Conservation (phyloP, 495 filamentous ascomycete genomes). For the Extremus antarcticus region DNA sequence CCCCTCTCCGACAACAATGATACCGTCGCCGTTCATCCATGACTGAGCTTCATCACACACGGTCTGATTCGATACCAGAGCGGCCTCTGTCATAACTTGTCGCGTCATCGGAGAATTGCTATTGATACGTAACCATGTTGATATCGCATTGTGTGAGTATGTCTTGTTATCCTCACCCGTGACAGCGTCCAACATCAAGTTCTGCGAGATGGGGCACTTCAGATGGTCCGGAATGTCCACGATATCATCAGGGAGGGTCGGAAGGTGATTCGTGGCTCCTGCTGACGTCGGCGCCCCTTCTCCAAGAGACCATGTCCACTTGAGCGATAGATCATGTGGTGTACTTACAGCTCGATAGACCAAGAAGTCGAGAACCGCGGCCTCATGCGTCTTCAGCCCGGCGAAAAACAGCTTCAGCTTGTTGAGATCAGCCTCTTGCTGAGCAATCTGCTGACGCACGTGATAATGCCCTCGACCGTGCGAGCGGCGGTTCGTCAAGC, state of each 20-base stretch:
- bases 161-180: constrained; percentile 21
- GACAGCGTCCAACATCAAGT: constrained; percentile 26
- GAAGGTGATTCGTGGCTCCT: not conserved
- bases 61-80: constrained; percentile 16
- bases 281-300: constrained; percentile 17
- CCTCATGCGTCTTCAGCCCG: constrained; percentile 17
- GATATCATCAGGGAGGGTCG: not conserved
- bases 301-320: constrained; percentile 24
- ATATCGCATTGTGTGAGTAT: constrained; percentile 20
- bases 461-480: constrained; percentile 2
- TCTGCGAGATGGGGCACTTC: constrained; percentile 25
- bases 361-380: constrained; percentile 22
- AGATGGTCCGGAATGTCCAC: constrained; percentile 7
- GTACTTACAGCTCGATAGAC: constrained; percentile 16
- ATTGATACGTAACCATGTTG: constrained; percentile 24
- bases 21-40: not conserved
- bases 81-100: constrained; percentile 10
- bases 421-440: constrained; percentile 5
- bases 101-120: constrained; percentile 25
- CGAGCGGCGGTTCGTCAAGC: constrained; percentile 1
- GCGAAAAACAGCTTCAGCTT: constrained; percentile 17
- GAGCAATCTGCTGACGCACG: not conserved
- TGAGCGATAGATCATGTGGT: constrained; percentile 1
- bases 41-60: not conserved
- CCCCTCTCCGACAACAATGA: not conserved